phyloP scores from a whole-genome alignment of 176 grass and related monocot genomes.

The Hordeum marinum region DNA sequence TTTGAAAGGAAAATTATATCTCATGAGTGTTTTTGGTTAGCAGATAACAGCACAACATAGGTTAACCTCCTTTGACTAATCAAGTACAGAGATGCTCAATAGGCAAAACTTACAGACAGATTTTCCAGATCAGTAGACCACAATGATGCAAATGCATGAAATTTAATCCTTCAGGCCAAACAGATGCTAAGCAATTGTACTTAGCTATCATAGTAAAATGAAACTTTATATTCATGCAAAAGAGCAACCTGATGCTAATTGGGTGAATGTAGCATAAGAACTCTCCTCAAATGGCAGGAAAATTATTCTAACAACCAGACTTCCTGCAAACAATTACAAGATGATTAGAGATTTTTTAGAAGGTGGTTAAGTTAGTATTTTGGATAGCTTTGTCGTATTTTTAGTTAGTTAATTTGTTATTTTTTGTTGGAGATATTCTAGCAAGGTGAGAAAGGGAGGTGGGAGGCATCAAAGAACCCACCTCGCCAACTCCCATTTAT shows the following conservation, averaged over 20 bases:
- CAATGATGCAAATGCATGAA: slow-evolving; percentile 9
- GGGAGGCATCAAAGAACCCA: background rate
- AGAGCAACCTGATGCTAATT: slow-evolving; percentile 78
- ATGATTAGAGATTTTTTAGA: background rate
- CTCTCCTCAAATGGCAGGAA: slow-evolving; percentile 99
- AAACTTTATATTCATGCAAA: slow-evolving; percentile 27
- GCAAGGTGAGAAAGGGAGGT: background rate
- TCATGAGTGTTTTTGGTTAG: background rate
- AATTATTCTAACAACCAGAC: slow-evolving; percentile 95
- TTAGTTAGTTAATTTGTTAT: background rate
- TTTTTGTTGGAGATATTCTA: background rate
- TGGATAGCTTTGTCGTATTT: background rate
- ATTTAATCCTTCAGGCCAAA: background rate
- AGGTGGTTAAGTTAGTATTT: background rate
- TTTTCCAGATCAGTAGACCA: background rate
- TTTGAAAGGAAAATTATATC: background rate
- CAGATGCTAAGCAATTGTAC: background rate
- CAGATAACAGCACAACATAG: background rate
- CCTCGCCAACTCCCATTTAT: background rate
- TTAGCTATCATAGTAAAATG: background rate
- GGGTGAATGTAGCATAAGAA: slow-evolving; percentile 87
- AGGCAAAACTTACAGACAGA: background rate
- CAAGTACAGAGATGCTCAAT: slow-evolving; percentile 9
- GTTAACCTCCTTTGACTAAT: background rate
- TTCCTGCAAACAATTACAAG: slow-evolving; percentile 52